Percentiles rank a stretch among this genome's conserved stretches.
phyloP scores from a whole-genome alignment of 345 rosid species.

The Punica granatum region DNA sequence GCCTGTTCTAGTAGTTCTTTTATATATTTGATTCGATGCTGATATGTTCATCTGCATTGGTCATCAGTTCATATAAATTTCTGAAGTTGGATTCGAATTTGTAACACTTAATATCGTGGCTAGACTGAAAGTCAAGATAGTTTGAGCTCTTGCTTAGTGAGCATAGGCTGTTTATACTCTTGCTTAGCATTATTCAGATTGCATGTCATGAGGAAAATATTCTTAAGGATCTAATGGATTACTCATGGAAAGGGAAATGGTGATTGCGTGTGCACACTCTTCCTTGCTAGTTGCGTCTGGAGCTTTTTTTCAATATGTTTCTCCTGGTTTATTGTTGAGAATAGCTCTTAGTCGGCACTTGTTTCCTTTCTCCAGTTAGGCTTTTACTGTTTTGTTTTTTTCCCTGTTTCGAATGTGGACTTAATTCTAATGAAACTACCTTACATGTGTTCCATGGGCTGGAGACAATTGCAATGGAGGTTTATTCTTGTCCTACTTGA shows the following conservation, averaged over 20 bases:
- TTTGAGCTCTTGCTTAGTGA: neutral
- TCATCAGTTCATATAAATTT: neutral
- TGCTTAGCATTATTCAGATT: neutral
- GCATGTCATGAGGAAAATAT: neutral
- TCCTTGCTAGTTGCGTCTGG: neutral
- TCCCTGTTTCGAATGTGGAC: neutral
- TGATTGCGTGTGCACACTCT: neutral
- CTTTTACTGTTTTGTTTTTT: slow-evolving; percentile 1
- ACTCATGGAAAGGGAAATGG: neutral
- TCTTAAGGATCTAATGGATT: neutral
- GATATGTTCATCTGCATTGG: neutral
- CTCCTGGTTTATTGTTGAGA: neutral
- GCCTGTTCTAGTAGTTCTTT: slow-evolving; percentile 16
- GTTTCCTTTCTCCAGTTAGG: slow-evolving; percentile 1
- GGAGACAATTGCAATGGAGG: slow-evolving; percentile 45
- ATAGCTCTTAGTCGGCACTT: neutral
- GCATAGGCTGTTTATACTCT: neutral
- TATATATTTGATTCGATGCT: neutral
- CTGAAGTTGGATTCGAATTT: neutral
- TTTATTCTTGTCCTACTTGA: slow-evolving; percentile 22
- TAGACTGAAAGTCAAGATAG: neutral
- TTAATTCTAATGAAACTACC: slow-evolving; percentile 34
- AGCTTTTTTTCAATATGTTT: neutral
- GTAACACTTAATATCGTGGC: neutral
- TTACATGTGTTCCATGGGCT: slow-evolving; percentile 60